Evolutionary conservation across 768 basidiomycete genomes (phyloP).

Genomic region (Calocera viscosa): DNA sequence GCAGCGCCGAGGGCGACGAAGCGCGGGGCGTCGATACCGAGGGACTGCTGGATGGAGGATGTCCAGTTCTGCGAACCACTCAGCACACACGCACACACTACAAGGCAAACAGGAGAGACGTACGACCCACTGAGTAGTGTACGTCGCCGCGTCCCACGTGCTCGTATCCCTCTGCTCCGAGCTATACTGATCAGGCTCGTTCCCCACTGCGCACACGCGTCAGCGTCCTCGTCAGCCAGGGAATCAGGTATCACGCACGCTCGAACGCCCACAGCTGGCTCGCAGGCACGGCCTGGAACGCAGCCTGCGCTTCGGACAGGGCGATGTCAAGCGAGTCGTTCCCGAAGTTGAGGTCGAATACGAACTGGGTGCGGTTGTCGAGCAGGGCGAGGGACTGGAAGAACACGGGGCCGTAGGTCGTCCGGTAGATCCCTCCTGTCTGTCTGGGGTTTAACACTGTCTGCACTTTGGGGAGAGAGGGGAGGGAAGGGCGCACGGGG

Average conservation of each 20-base stretch:
- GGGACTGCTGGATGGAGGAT: conserved; percentile 16
- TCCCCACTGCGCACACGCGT: conserved; percentile 16
- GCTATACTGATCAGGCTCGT: conserved; percentile 24
- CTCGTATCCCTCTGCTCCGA: conserved; percentile 18
- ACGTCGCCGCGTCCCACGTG: conserved; percentile 20
- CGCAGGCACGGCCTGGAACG: conserved; percentile 20
- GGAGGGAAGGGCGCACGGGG: conserved; percentile 17
- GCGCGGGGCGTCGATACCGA: conserved; percentile 17
- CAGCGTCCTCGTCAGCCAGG: background rate
- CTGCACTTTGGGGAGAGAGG: background rate
- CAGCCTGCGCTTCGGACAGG: conserved; percentile 21
- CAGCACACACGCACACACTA: background rate
- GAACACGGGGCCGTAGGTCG: conserved; percentile 24
- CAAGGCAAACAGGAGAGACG: background rate
- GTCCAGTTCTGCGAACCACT: conserved; percentile 21
- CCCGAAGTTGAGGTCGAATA: conserved; percentile 25
- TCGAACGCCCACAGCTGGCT: conserved; percentile 23
- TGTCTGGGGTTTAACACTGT: conserved; percentile 8
- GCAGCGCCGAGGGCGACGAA: conserved; percentile 23
- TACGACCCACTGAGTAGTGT: conserved; percentile 22
- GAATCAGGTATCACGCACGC: conserved; percentile 15
- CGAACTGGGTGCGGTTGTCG: conserved; percentile 20
- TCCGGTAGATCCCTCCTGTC: conserved; percentile 24
- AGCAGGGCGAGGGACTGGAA: conserved; percentile 23
- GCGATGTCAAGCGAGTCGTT: conserved; percentile 25